A percentile compares a stretch with the other conserved stretches of the same genome.
Evolutionary conservation across 164 flowering plant genomes (phyloP).

Genomic region (Malania oleifera): DNA sequence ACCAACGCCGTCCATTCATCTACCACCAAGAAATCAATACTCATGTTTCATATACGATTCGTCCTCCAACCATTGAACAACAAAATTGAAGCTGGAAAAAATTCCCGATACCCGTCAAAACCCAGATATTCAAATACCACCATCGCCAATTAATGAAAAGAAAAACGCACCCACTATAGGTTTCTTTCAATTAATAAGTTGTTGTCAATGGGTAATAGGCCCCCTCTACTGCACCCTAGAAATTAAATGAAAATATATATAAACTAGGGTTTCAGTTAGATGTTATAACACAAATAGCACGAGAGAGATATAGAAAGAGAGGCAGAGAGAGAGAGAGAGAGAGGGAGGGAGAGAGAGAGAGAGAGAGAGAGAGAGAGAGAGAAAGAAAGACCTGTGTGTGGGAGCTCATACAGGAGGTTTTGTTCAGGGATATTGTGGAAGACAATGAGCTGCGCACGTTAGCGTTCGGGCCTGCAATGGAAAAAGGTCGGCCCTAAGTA

Average conservation of each 20-base stretch:
- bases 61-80: conserved; percentile 8
- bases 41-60: conserved; percentile 20
- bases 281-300: background rate
- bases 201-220: conserved; percentile 4
- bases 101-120: conserved; percentile 6
- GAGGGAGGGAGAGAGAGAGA: background rate
- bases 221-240: conserved; percentile 1
- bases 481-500: conserved; percentile 10
- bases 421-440: conserved; percentile 21
- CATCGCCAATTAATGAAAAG: too few relatives aligned
- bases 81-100: conserved; percentile 4
- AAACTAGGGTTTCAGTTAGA: conserved; percentile 7
- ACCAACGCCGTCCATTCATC: conserved; percentile 24
- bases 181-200: conserved; percentile 6
- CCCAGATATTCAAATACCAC: background rate
- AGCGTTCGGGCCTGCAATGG: conserved; percentile 14
- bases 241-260: background rate
- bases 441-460: conserved; percentile 32
- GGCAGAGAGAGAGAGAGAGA: background rate
- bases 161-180: background rate
- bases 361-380: conserved; percentile 4
- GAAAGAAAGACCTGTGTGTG: conserved; percentile 19
- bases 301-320: background rate
- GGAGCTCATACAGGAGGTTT: conserved; percentile 13
- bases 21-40: conserved; percentile 15